Evolutionary conservation across 306 rosid species (phyloP).

Genomic region (Malus fusca): DNA sequence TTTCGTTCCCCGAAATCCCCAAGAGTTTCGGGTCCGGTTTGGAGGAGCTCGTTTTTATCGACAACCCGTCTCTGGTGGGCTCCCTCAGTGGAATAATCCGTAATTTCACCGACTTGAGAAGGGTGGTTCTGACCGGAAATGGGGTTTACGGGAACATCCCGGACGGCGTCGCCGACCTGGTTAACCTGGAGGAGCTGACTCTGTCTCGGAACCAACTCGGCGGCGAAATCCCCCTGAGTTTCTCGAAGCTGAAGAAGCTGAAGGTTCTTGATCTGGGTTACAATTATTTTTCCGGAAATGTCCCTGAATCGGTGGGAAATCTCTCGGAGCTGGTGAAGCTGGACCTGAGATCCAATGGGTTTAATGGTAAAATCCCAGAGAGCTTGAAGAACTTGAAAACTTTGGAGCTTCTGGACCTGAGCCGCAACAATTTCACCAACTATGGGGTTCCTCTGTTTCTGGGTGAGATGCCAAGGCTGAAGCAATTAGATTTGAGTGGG

Average conservation of each 20-base stretch:
- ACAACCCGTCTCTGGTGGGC: slow-evolving; percentile 46
- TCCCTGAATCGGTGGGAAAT: slow-evolving; percentile 34
- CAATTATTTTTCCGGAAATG: slow-evolving; percentile 32
- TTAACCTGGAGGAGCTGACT: slow-evolving; percentile 55
- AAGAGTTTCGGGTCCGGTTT: slow-evolving; percentile 22
- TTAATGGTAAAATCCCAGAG: slow-evolving; percentile 53
- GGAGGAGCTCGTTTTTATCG: slow-evolving; percentile 62
- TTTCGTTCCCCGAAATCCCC: slow-evolving; percentile 16
- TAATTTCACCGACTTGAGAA: slow-evolving; percentile 39
- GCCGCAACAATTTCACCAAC: slow-evolving; percentile 54
- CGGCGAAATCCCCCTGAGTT: slow-evolving; percentile 35
- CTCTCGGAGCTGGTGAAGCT: slow-evolving; percentile 58
- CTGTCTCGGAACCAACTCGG: slow-evolving; percentile 46
- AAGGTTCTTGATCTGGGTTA: slow-evolving; percentile 58
- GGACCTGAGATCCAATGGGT: slow-evolving; percentile 48
- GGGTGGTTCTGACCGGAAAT: slow-evolving; percentile 50
- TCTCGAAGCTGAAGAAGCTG: slow-evolving; percentile 30
- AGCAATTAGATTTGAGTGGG: slow-evolving; percentile 63
- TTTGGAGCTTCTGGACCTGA: slow-evolving; percentile 61
- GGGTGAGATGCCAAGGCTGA: slow-evolving; percentile 38
- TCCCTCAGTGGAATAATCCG: slow-evolving; percentile 29
- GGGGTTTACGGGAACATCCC: slow-evolving; percentile 51
- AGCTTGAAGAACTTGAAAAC: slow-evolving; percentile 26
- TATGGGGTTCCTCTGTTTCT: slow-evolving; percentile 59
- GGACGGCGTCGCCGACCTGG: neutral